Evolutionary conservation across 352 stramenopile species (phyloP).

Genomic region (Globisporangium alternatum): DNA sequence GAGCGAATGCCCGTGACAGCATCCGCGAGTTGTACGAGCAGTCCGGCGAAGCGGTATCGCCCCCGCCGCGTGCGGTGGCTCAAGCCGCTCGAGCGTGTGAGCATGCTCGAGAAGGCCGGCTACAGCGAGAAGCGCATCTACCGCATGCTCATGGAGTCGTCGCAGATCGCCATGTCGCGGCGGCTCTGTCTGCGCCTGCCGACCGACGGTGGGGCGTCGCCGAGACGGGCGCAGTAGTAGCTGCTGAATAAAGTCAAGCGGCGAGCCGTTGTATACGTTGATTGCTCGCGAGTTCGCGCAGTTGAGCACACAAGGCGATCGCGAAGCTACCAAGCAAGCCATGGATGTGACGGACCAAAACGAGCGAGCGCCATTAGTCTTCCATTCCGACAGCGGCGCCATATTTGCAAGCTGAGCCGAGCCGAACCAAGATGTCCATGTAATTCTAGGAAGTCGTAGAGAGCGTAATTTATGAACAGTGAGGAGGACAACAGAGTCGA

Average conservation of each 20-base stretch:
- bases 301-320: no score
- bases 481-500: not conserved
- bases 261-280: no score
- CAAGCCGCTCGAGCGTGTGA: constrained; percentile 30
- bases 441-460: not conserved
- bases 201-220: not conserved
- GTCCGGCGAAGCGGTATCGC: not conserved
- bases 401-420: not conserved
- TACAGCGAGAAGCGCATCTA: constrained; percentile 51
- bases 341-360: no score
- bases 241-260: not conserved
- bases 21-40: not conserved
- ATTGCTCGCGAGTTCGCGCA: no score
- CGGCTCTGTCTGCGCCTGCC: constrained; percentile 19
- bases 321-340: no score
- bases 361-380: not conserved
- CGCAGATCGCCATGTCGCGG: constrained; percentile 53
- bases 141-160: constrained; percentile 56
- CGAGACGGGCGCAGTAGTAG: not conserved
- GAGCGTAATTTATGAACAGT: not conserved
- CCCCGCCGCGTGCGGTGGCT: constrained; percentile 26
- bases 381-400: not conserved
- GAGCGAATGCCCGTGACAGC: not conserved
- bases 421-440: not conserved
- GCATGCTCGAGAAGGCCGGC: constrained; percentile 23